Evolutionary conservation across 2,329 filamentous ascomycete species (phyloP).

Genomic region (Orbilia ellipsospora): DNA sequence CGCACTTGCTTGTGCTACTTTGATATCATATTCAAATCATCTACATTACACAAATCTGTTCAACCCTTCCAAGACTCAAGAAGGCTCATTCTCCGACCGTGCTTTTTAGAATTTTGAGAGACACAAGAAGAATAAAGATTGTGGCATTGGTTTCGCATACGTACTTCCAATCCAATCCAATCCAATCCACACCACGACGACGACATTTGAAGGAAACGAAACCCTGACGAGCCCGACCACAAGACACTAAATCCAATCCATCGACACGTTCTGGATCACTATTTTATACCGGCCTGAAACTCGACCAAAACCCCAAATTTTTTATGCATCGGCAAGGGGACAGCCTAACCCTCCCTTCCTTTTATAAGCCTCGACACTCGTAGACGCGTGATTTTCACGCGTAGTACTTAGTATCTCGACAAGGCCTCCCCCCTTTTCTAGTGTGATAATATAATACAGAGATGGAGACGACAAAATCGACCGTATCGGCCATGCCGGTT

Average conservation of each 20-base stretch:
- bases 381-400: constrained; percentile 50
- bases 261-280: constrained; percentile 21
- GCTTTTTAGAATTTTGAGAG: constrained; percentile 24
- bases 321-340: constrained; percentile 39
- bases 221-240: too few relatives aligned
- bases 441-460: constrained; percentile 4
- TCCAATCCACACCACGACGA: too few relatives aligned
- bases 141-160: constrained; percentile 45
- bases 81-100: constrained; percentile 39
- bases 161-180: background rate
- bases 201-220: too few relatives aligned
- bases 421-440: too few relatives aligned
- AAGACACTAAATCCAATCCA: background rate
- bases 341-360: constrained; percentile 16
- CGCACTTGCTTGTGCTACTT: background rate
- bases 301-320: constrained; percentile 8
- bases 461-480: constrained; percentile 35
- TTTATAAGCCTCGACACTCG: constrained; percentile 43
- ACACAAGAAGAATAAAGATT: constrained; percentile 14
- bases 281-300: constrained; percentile 21
- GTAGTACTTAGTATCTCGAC: constrained; percentile 2
- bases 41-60: background rate
- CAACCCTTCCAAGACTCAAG: constrained; percentile 36
- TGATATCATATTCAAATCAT: background rate
- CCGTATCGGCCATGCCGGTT: constrained; percentile 50